phyloP scores from a whole-genome alignment of 306 rosid genomes.

The Quercus variabilis region DNA sequence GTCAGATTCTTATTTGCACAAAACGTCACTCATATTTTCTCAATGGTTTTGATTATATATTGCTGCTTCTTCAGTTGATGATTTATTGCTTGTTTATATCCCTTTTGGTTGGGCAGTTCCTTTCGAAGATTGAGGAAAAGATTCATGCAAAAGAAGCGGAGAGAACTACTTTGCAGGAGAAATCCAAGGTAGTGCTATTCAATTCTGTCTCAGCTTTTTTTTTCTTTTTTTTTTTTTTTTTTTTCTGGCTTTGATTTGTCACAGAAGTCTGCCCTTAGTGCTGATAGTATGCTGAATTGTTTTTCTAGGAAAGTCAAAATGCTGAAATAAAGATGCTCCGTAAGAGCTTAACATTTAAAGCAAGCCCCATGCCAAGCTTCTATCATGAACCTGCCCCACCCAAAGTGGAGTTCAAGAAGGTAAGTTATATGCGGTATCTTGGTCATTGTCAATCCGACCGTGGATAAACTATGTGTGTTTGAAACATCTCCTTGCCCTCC shows the following conservation, averaged over 20 bases:
- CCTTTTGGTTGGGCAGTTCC: slow-evolving; percentile 56
- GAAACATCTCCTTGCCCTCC: not conserved
- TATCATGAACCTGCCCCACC: slow-evolving; percentile 74
- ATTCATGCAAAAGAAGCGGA: slow-evolving; percentile 90
- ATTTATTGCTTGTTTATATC: not conserved
- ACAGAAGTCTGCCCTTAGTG: not conserved
- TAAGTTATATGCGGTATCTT: not conserved
- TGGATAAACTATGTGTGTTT: not conserved
- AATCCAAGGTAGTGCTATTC: slow-evolving; percentile 66
- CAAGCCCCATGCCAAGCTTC: slow-evolving; percentile 78
- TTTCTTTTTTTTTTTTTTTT: not conserved
- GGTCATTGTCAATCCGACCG: not conserved
- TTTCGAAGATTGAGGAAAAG: slow-evolving; percentile 89
- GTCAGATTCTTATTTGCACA: slow-evolving; percentile 16
- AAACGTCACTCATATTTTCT: no score
- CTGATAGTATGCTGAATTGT: not conserved
- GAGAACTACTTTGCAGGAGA: slow-evolving; percentile 75
- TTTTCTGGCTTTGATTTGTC: not conserved
- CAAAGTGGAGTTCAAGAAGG: slow-evolving; percentile 66
- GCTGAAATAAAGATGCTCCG: slow-evolving; percentile 68
- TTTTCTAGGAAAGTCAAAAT: slow-evolving; percentile 76
- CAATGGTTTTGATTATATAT: not conserved
- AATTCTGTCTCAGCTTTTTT: not conserved
- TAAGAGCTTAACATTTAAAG: slow-evolving; percentile 60
- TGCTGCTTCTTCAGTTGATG: slow-evolving; percentile 11